Base-by-base conservation (phyloP, 305 asterid species). In the Fraxinus ornus region DNA sequence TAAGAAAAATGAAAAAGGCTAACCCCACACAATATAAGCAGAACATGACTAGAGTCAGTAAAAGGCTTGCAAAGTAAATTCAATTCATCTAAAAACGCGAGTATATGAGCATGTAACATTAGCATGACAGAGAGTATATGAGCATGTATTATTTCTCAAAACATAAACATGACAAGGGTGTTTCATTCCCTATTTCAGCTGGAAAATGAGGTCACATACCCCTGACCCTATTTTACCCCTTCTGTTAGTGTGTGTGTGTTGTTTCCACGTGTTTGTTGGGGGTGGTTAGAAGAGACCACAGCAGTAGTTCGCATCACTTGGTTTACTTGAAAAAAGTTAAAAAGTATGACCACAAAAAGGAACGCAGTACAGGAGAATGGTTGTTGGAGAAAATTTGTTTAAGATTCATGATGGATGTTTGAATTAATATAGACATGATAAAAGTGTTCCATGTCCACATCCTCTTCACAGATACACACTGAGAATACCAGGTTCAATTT, bases 321-420 rank as follows among this genome's bases (percentile, higher is more conserved):
- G 47, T 76, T 22, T 15, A 68, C 44, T 35, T 21, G 24, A 5
- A 49, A 39, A 57, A 26, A 13, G 33, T 74, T 13, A 57, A 64
- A 85, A 49, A 26, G 36, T 74, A 79, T 64, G 79, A 26, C 32
- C n/a, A 79, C 28, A 36, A 24, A 1, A 37, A 37, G 77, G 77
- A 72, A 75, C 24, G 72, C 39, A 24, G 68, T 76, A 22, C 15
- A 68, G 13, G 37, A 68, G 75, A 68, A 1, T 22, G 71, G 41
- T 68, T 66, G 70, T 75, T 55, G 49, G 26, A 30, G 39, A 39
- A 78, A 73, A 66, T 64, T 33, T 66, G 37, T 60, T 78, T 26
- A 36, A 80, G 13, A 52, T 44, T 80, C 75, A 47, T 8, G 47
- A 77, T 19, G 49, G 7, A 47, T 55, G 37, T 39, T 36, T 70